Evolutionary conservation across 257 asterid species (phyloP).

Genomic region (Primulina huaijiensis): DNA sequence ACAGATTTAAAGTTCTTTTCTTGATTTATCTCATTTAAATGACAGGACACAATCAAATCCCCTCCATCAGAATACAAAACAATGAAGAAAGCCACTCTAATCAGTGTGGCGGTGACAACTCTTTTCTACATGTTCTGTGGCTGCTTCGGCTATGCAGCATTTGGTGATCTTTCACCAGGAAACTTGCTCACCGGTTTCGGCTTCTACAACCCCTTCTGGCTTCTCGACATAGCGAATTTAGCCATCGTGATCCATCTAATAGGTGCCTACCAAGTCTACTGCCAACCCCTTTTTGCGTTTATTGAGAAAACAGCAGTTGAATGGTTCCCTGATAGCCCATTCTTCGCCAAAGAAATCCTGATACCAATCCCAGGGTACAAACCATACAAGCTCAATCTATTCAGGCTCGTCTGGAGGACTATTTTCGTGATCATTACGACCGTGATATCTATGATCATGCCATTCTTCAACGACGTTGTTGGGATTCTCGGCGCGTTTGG

Average conservation of each 20-base stretch:
- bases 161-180: slow-evolving; percentile 6
- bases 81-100: slow-evolving; percentile 13
- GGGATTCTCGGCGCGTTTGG: slow-evolving; percentile 17
- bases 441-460: slow-evolving; percentile 6
- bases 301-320: neutral
- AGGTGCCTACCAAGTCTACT: slow-evolving; percentile 6
- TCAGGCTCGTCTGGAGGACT: slow-evolving; percentile 15
- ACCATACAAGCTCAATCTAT: neutral
- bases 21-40: neutral
- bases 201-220: slow-evolving; percentile 22
- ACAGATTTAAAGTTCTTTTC: neutral
- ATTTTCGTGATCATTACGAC: slow-evolving; percentile 12
- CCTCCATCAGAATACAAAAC: slow-evolving; percentile 18
- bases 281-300: slow-evolving; percentile 16
- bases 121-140: slow-evolving; percentile 20
- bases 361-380: slow-evolving; percentile 8
- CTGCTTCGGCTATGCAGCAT: slow-evolving; percentile 20
- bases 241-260: slow-evolving; percentile 16
- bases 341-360: neutral
- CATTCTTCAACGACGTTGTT: slow-evolving; percentile 9
- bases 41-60: slow-evolving; percentile 16
- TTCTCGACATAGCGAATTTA: slow-evolving; percentile 9
- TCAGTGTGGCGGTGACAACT: slow-evolving; percentile 8
- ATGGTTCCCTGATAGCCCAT: slow-evolving; percentile 8
- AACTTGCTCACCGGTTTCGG: slow-evolving; percentile 15